Evolutionary conservation across 78 protist species (phyloP).

Genomic region (Cavenderia fasciculata): DNA sequence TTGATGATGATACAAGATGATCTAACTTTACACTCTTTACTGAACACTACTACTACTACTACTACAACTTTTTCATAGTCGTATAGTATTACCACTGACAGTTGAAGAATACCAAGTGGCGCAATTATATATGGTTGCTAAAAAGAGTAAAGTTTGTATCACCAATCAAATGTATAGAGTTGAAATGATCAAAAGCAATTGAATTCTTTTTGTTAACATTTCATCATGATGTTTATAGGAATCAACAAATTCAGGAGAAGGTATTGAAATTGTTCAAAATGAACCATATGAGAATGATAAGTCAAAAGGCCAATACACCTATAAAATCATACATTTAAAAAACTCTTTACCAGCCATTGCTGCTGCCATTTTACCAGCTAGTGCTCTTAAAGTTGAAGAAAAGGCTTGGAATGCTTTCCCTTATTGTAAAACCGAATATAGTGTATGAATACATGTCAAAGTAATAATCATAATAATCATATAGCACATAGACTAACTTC

Average conservation of each 20-base stretch:
- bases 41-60: neutral
- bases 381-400: slow-evolving; percentile 87
- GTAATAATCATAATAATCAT: neutral
- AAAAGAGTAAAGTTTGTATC: slow-evolving; percentile 30
- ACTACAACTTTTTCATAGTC: slow-evolving; percentile 9
- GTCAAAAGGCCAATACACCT: slow-evolving; percentile 56
- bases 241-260: slow-evolving; percentile 19
- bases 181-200: no score
- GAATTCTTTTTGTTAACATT: no score
- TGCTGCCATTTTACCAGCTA: slow-evolving; percentile 77
- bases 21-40: no score
- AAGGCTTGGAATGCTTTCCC: slow-evolving; percentile 94
- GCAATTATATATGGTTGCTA: slow-evolving; percentile 29
- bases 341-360: slow-evolving; percentile 65
- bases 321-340: slow-evolving; percentile 33
- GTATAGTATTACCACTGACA: slow-evolving; percentile 55
- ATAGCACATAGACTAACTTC: neutral
- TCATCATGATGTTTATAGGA: no score
- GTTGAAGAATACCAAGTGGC: slow-evolving; percentile 33
- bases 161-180: slow-evolving; percentile 1
- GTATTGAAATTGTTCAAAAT: slow-evolving; percentile 26
- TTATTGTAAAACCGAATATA: slow-evolving; percentile 80
- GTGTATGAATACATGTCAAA: neutral
- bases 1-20: no score
- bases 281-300: slow-evolving; percentile 23